Base-by-base conservation (phyloP, 805 yeast species). In the Tetrapisispora namnaoensis region DNA sequence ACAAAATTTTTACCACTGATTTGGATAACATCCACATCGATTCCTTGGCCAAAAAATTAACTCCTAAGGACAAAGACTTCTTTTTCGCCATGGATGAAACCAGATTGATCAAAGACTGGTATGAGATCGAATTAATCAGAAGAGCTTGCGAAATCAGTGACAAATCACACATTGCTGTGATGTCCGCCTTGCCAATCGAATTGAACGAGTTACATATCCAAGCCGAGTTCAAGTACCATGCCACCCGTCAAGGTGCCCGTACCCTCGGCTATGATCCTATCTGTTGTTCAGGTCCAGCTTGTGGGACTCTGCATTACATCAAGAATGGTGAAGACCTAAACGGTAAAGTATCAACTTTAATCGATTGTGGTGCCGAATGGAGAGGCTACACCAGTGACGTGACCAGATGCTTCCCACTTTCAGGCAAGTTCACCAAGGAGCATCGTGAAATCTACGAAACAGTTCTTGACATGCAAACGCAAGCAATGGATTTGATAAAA, bases 341-440 rank as follows among this genome's bases (percentile, higher is more conserved):
- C 11, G 76, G 75, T 18, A 81, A 79, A 59, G 79, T 77, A 43
- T 76, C 90, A 6, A 75, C 91, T 13, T 75, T 91, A 52, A 82
- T 91, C 47, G 99, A 91, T 70, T 97, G 98, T 9, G 99, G 99
- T 49, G 95, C 96, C 2, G 98, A 91, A 68, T 91, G 97, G 96
- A 78, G 79, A 54, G 81, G 87, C 64, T 91, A 91, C 66, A 90
- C 96, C 2, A 75, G 88, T 41, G 99, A 91, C 64, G 96, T 93
- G 40, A 93, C 99, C 16, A 78, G 99, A 63, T 86, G 95, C 62
- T 91, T 89, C 78, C 99, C 99, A 28, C 80, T 88, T 48, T 77
- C 73, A 53, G 99, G 99, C 7, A 80, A 82, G 48, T 91, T 96
- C 89, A 78, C 90, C 9, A 78, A 77, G 53, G 98, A 93, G 61